Evolutionary conservation across 768 basidiomycete genomes (phyloP), one percentile per base, ranked within the genome.

Genomic region (Boletus pseudo-olivaceus): DNA sequence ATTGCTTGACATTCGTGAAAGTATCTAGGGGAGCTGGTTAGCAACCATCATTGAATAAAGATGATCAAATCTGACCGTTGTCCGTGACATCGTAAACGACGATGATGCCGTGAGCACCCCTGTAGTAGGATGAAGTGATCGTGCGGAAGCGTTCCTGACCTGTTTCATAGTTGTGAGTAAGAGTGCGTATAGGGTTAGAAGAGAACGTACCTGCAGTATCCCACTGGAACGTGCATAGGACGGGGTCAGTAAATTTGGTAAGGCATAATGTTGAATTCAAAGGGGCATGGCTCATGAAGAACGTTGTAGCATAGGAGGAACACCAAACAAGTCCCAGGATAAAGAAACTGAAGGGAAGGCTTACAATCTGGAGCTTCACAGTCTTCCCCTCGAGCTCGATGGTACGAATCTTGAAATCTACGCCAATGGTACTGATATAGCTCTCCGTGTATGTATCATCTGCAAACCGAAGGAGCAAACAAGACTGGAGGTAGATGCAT

Each of bases 21-120:
- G 94, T 92, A 67, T 98, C 95, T 97, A 56, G 29, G 37, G 15
- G 20, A 27, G 20, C n/a, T 19, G 37, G 42, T 65, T 44, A 51
- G 54, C 37, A 47, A 59, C 49, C 32, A 44, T 23, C 11, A 43
- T 39, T 11, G 32, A 35, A 41, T 40, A 34, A 19, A 49, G 45
- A 38, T 19, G 48, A 23, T 20, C 6, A 14, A 15, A 45, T 12
- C 76, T 43, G 56, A 88, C 89, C 92, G 66, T 90, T 92, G 76
- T 98, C 95, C 40, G 94, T 96, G 50, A 98, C 94, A 70, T 93
- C 91, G 77, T 98, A 98, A n/a, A 98, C 95, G 47, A 98, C 89
- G 66, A 98, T 90, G 70, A 98, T 98, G 59, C 97, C 97, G 69
- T 96, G 93, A 45, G 97, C 97, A 39, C 97, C 97, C 55, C 97